A percentile compares a stretch with the other conserved stretches of the same genome.
phyloP scores from a whole-genome alignment of 2,329 filamentous ascomycete species.

The Talaromyces sp. region DNA sequence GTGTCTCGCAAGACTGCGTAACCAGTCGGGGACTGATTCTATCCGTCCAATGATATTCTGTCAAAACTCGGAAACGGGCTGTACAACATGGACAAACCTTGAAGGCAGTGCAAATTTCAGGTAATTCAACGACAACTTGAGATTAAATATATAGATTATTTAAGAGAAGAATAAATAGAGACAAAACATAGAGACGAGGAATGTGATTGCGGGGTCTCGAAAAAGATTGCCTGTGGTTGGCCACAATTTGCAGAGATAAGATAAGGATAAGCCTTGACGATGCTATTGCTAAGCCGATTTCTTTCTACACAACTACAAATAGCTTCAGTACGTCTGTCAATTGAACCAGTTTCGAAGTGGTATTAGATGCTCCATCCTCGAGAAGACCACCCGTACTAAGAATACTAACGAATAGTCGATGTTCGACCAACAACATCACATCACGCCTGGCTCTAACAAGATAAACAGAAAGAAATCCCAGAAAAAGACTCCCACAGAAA shows the following conservation, averaged over 20 bases:
- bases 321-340: not conserved
- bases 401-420: not conserved
- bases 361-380: not conserved
- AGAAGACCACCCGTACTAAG: too few species aligned
- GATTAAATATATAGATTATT: too few species aligned
- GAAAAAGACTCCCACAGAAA: not conserved
- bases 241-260: constrained; percentile 1
- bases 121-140: too few species aligned
- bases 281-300: not conserved
- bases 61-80: not conserved
- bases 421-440: not conserved
- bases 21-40: not conserved
- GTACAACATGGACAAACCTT: constrained; percentile 1
- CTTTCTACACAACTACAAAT: not conserved
- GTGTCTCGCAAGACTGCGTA: constrained; percentile 14
- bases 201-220: not conserved
- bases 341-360: not conserved
- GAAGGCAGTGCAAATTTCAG: not conserved
- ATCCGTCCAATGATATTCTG: not conserved
- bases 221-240: constrained; percentile 1
- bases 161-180: not conserved
- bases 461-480: not conserved
- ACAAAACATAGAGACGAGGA: not conserved
- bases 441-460: not conserved
- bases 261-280: not conserved